Evolutionary conservation across 2,329 filamentous ascomycete species (phyloP).

Genomic region (Exophiala oligosperma): DNA sequence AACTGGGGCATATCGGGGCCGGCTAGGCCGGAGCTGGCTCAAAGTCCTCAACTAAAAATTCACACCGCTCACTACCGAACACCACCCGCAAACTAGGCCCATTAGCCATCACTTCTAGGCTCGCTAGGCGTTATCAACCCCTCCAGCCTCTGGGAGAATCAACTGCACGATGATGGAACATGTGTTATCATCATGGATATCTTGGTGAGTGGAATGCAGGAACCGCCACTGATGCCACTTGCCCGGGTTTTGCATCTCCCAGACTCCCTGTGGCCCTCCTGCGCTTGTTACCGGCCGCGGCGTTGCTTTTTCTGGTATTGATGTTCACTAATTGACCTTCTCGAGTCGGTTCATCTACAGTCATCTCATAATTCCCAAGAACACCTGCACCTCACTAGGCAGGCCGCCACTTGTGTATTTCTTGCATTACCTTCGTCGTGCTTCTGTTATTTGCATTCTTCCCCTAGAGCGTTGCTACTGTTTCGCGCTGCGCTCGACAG

Average conservation of each 20-base stretch:
- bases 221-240: slow-evolving; percentile 5
- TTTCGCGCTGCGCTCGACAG: slow-evolving; percentile 5
- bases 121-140: background rate
- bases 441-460: slow-evolving; percentile 4
- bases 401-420: background rate
- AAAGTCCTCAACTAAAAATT: background rate
- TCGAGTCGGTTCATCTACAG: background rate
- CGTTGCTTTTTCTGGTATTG: background rate
- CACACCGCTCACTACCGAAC: background rate
- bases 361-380: background rate
- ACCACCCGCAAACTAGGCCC: background rate
- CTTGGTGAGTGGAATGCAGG: slow-evolving; percentile 15
- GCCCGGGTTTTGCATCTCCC: slow-evolving; percentile 3
- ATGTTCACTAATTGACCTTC: background rate
- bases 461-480: slow-evolving; percentile 2
- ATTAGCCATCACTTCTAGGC: background rate
- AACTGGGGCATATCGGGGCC: background rate
- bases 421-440: background rate
- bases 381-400: background rate
- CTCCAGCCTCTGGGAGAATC: slow-evolving; percentile 5
- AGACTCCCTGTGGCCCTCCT: background rate
- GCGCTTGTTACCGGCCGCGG: background rate
- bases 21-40: background rate
- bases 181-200: background rate
- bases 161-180: background rate